phyloP scores from a whole-genome alignment of 768 basidiomycete genomes.

The Amanita phalloides region DNA sequence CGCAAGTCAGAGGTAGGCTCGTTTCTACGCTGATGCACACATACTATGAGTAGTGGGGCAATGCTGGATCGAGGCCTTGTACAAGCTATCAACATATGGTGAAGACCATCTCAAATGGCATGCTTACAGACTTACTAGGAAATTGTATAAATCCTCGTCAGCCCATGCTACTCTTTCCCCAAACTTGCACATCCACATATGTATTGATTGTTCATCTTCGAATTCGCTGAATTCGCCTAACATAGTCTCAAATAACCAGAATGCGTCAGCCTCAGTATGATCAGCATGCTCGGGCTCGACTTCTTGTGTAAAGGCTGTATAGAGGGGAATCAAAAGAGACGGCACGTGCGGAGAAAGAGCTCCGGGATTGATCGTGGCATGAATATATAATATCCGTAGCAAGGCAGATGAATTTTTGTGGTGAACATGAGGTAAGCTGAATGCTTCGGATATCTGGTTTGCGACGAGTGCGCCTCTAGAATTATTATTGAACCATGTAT shows the following conservation, averaged over 20 bases:
- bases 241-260: conserved; percentile 73
- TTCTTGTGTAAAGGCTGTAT: conserved; percentile 51
- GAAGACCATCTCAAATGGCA: conserved; percentile 1
- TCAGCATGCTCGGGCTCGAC: conserved; percentile 46
- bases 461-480: neutral
- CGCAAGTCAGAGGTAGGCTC: conserved; percentile 1
- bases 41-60: conserved; percentile 77
- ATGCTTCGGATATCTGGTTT: conserved; percentile 28
- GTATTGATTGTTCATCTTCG: conserved; percentile 56
- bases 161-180: conserved; percentile 51
- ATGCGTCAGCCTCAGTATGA: conserved; percentile 71
- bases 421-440: conserved; percentile 37
- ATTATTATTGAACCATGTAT: neutral
- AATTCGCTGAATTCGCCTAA: conserved; percentile 64
- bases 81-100: conserved; percentile 28
- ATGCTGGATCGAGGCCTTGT: conserved; percentile 56
- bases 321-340: conserved; percentile 60
- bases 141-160: conserved; percentile 49
- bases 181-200: conserved; percentile 51
- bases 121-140: conserved; percentile 35
- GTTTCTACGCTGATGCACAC: conserved; percentile 15
- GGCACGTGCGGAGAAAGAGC: conserved; percentile 58
- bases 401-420: conserved; percentile 52
- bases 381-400: conserved; percentile 61
- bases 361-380: conserved; percentile 62